Percentiles rank a stretch among this genome's conserved stretches.
These are phyloP conservation scores for Triglochin maritima DNA, from an alignment of 106 monocot genomes.

Conservation along the genomic window DNA sequence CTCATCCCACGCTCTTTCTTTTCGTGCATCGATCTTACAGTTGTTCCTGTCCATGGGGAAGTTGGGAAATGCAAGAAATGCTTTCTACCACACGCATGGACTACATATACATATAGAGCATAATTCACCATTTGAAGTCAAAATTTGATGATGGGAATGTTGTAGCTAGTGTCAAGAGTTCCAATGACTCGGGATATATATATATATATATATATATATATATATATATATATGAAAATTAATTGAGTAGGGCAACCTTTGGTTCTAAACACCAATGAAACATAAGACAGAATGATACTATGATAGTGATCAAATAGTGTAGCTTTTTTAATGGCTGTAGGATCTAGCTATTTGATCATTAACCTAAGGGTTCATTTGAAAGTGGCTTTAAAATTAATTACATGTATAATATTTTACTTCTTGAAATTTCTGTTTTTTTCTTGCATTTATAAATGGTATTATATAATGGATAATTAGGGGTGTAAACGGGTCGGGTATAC, in stretches of 20 bases:
- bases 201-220: too few relatives aligned
- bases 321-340: too few relatives aligned
- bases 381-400: too few relatives aligned
- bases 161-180: neutral
- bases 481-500: too few relatives aligned
- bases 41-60: neutral
- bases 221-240: too few relatives aligned
- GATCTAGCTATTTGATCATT: too few relatives aligned
- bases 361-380: too few relatives aligned
- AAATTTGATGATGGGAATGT: neutral
- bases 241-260: neutral
- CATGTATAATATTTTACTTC: too few relatives aligned
- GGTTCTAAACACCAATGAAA: neutral
- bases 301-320: too few relatives aligned
- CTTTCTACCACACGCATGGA: neutral
- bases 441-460: too few relatives aligned
- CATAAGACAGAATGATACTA: neutral
- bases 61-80: conserved; percentile 16
- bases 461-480: too few relatives aligned
- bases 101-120: neutral
- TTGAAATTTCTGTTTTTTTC: too few relatives aligned
- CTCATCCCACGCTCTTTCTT: conserved; percentile 7
- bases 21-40: conserved; percentile 13
- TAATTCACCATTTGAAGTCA: neutral
- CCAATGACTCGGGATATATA: neutral